Conservation (phyloP, 1,284 basidiomycete species). For the Sphagnurus paluster region DNA sequence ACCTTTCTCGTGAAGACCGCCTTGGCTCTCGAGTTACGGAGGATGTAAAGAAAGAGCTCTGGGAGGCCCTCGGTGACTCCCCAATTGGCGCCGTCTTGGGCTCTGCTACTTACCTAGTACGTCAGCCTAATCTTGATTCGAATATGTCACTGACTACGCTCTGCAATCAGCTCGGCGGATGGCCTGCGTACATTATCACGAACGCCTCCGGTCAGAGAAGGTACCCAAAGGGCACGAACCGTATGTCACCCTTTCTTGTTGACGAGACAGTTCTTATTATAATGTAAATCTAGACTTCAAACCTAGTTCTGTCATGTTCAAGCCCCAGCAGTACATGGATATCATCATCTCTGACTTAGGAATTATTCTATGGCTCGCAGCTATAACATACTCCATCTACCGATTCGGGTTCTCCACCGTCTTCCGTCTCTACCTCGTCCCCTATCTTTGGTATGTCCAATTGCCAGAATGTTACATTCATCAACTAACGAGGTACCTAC, state of each 20-base stretch:
- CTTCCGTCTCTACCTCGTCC: conserved; percentile 81
- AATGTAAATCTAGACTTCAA: conserved; percentile 65
- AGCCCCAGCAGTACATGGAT: conserved; percentile 78
- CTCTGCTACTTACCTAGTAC: conserved; percentile 71
- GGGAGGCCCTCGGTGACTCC: conserved; percentile 91
- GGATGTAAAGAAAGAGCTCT: conserved; percentile 76
- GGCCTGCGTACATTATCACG: conserved; percentile 83
- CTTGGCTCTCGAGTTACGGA: conserved; percentile 70
- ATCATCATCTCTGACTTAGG: conserved; percentile 88
- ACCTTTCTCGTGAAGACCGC: conserved; percentile 69
- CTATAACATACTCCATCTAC: conserved; percentile 61
- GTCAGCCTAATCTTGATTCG: conserved; percentile 19
- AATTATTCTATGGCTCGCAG: conserved; percentile 70
- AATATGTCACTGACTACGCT: background rate
- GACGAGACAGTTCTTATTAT: background rate
- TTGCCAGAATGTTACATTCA: background rate
- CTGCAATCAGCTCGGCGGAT: conserved; percentile 66
- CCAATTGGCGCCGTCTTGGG: conserved; percentile 78
- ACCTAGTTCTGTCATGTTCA: conserved; percentile 83
- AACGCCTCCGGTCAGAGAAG: conserved; percentile 90
- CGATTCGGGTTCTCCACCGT: conserved; percentile 76
- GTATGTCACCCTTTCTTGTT: conserved; percentile 48
- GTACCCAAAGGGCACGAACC: conserved; percentile 85
- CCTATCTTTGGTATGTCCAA: conserved; percentile 79
- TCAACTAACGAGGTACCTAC: conserved; percentile 5